These are phyloP conservation scores for Berberis thunbergii DNA, from an alignment of 164 flowering plant genomes.

Conservation along the genomic window DNA sequence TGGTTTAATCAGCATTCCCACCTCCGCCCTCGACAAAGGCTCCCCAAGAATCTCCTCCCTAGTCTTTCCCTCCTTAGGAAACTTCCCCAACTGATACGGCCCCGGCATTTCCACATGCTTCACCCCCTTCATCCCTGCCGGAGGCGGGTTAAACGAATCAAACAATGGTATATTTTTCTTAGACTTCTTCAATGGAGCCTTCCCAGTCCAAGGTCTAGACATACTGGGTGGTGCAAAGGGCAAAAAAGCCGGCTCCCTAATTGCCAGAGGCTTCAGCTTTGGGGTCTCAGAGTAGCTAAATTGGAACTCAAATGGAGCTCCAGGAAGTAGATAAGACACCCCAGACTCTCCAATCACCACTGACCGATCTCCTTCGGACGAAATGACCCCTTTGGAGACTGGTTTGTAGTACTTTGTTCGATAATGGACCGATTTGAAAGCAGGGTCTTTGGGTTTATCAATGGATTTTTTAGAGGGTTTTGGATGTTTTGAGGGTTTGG, in stretches of 20 bases:
- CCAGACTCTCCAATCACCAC: slow-evolving; percentile 75
- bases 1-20: slow-evolving; percentile 51
- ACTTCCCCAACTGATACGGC: slow-evolving; percentile 39
- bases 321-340: slow-evolving; percentile 77
- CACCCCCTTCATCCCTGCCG: slow-evolving; percentile 30
- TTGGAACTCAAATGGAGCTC: slow-evolving; percentile 92
- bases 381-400: slow-evolving; percentile 44
- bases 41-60: slow-evolving; percentile 74
- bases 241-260: slow-evolving; percentile 84
- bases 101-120: slow-evolving; percentile 45
- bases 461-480: slow-evolving; percentile 11
- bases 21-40: slow-evolving; percentile 60
- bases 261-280: slow-evolving; percentile 65
- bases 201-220: slow-evolving; percentile 98
- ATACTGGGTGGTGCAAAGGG: slow-evolving; percentile 92
- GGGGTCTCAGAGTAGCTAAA: slow-evolving; percentile 96
- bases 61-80: slow-evolving; percentile 29
- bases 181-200: slow-evolving; percentile 68
- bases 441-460: slow-evolving; percentile 27
- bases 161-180: slow-evolving; percentile 54
- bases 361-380: slow-evolving; percentile 51
- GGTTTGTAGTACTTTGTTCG: slow-evolving; percentile 67
- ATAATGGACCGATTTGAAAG: slow-evolving; percentile 52
- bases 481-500: slow-evolving; percentile 13
- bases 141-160: slow-evolving; percentile 38